Percentiles rank a stretch among this genome's conserved stretches.
Evolutionary conservation across 139 green algal species (phyloP).

Genomic region (Chlorella sp.): DNA sequence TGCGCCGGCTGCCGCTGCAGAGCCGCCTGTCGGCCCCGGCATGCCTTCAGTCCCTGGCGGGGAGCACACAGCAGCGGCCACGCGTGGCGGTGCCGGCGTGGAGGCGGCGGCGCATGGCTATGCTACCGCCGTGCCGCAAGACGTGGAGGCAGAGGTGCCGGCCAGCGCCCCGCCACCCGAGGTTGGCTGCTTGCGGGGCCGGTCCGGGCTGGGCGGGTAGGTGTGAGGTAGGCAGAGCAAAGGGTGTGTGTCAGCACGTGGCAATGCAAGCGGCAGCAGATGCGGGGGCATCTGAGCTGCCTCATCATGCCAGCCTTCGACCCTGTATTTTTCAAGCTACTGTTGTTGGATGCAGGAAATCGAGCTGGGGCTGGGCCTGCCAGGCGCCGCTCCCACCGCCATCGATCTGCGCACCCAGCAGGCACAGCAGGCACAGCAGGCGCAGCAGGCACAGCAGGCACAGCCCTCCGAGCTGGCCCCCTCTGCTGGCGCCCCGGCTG

Average conservation of each 20-base stretch:
- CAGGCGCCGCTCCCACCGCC: background rate
- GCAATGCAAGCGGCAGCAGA: too few species aligned
- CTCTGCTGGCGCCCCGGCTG: too few species aligned
- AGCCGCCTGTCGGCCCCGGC: background rate
- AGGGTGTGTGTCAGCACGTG: too few species aligned
- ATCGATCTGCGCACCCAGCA: background rate
- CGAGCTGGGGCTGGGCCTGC: constrained; percentile 1
- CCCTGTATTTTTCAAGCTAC: too few species aligned
- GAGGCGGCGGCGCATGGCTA: background rate
- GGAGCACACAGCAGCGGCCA: constrained; percentile 3
- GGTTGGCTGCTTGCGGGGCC: too few species aligned
- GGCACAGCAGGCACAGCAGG: background rate
- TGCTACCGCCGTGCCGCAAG: background rate
- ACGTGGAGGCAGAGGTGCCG: background rate
- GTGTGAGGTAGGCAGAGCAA: too few species aligned
- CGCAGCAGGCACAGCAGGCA: too few species aligned
- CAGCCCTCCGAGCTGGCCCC: too few species aligned
- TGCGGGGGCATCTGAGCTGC: too few species aligned
- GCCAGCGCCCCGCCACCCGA: background rate
- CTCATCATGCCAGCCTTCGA: too few species aligned
- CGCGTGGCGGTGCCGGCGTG: background rate
- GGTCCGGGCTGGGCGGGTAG: too few species aligned
- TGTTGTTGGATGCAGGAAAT: background rate
- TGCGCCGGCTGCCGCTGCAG: background rate
- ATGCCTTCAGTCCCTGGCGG: background rate